phyloP scores from a whole-genome alignment of 2,329 filamentous ascomycete genomes.

The Fusarium albosuccineum region DNA sequence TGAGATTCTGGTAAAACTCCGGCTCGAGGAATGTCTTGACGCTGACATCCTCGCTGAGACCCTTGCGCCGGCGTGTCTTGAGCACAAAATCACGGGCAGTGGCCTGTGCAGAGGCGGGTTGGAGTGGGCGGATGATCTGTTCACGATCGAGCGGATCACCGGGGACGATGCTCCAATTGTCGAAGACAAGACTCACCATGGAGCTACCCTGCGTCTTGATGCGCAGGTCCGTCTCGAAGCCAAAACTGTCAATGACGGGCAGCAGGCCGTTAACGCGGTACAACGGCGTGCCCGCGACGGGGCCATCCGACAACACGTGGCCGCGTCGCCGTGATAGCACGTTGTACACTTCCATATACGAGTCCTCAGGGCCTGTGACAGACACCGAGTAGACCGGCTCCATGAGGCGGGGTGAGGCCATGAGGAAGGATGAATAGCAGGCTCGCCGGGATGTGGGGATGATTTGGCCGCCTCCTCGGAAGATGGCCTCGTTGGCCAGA shows the following conservation, averaged over 20 bases:
- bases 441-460: slow-evolving; percentile 94
- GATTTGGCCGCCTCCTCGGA: slow-evolving; percentile 94
- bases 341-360: slow-evolving; percentile 90
- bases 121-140: slow-evolving; percentile 83
- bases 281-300: slow-evolving; percentile 92
- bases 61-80: slow-evolving; percentile 94
- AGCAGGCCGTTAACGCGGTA: slow-evolving; percentile 93
- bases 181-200: slow-evolving; percentile 91
- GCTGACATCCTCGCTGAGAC: slow-evolving; percentile 92
- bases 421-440: slow-evolving; percentile 95
- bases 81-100: slow-evolving; percentile 96
- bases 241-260: slow-evolving; percentile 96
- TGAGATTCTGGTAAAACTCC: slow-evolving; percentile 88
- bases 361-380: slow-evolving; percentile 92
- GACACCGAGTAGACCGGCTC: slow-evolving; percentile 94
- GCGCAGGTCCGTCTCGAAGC: slow-evolving; percentile 96
- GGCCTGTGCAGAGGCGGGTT: slow-evolving; percentile 88
- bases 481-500: slow-evolving; percentile 90
- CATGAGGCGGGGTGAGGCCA: slow-evolving; percentile 96
- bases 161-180: slow-evolving; percentile 95
- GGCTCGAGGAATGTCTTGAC: slow-evolving; percentile 97
- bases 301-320: slow-evolving; percentile 93
- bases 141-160: slow-evolving; percentile 94
- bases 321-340: slow-evolving; percentile 89
- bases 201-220: slow-evolving; percentile 96